Evolutionary conservation across 495 filamentous ascomycete genomes (phyloP).

Genomic region (Annulohypoxylon bovei): DNA sequence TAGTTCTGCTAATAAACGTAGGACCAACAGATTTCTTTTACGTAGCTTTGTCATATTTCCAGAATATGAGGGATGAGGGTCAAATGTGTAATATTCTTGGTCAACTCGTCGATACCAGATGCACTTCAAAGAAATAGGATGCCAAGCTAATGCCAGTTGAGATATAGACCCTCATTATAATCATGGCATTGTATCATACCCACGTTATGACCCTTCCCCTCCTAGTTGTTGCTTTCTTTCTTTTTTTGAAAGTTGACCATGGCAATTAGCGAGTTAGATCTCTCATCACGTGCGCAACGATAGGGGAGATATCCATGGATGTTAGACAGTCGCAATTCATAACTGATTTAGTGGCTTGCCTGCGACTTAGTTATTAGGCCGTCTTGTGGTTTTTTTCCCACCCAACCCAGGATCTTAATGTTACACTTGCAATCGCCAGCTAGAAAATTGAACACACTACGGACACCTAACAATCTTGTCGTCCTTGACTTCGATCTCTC

Average conservation of each 20-base stretch:
- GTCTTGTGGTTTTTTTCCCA: constrained; percentile 19
- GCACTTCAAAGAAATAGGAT: background rate
- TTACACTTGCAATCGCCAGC: constrained; percentile 37
- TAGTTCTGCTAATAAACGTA: background rate
- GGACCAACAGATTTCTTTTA: background rate
- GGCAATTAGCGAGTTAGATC: background rate
- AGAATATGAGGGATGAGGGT: background rate
- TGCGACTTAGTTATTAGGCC: constrained; percentile 32
- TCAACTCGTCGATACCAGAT: background rate
- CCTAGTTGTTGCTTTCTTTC: background rate
- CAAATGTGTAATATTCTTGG: background rate
- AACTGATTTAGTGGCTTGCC: constrained; percentile 14
- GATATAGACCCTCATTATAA: background rate
- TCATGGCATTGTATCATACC: constrained; percentile 1
- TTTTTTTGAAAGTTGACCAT: background rate
- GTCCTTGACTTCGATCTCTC: constrained; percentile 82
- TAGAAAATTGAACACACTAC: constrained; percentile 47
- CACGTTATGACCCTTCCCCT: background rate
- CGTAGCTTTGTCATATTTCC: background rate
- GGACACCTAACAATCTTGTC: constrained; percentile 75
- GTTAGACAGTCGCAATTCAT: constrained; percentile 12
- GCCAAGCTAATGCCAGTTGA: background rate
- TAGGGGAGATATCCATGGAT: background rate
- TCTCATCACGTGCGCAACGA: constrained; percentile 1
- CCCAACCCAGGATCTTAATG: constrained; percentile 31